A percentile compares a stretch with the other conserved stretches of the same genome.
Conservation (phyloP, 805 yeast species). For the Pichia nakasei region DNA sequence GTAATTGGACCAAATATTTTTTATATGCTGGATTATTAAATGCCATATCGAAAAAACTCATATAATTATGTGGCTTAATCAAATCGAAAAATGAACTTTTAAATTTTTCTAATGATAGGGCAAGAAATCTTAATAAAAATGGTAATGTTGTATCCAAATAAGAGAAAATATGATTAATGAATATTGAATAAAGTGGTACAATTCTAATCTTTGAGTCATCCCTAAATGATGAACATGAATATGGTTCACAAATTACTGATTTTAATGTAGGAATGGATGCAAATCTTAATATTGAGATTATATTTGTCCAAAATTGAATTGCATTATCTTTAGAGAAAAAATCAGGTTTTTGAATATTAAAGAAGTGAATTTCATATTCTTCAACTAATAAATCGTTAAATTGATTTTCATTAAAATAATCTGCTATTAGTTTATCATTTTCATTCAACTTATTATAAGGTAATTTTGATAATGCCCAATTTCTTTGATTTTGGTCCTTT, state of each 20-base stretch:
- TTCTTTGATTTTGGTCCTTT: constrained; percentile 37
- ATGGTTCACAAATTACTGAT: constrained; percentile 20
- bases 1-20: constrained; percentile 24
- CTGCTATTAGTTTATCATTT: background rate
- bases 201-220: constrained; percentile 23
- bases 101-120: constrained; percentile 34
- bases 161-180: constrained; percentile 46
- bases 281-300: constrained; percentile 29
- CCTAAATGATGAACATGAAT: constrained; percentile 16
- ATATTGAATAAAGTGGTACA: constrained; percentile 30
- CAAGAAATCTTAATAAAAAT: constrained; percentile 43
- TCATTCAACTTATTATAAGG: constrained; percentile 15
- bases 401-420: constrained; percentile 11
- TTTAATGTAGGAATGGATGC: constrained; percentile 30
- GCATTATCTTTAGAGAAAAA: constrained; percentile 36
- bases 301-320: constrained; percentile 39
- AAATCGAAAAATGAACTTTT: constrained; percentile 44
- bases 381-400: constrained; percentile 37
- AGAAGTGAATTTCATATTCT: constrained; percentile 46
- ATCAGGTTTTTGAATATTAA: constrained; percentile 44
- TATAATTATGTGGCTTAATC: constrained; percentile 43
- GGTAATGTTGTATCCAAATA: constrained; percentile 43
- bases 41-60: constrained; percentile 51
- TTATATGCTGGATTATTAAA: constrained; percentile 45
- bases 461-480: constrained; percentile 38